A percentile compares a stretch with the other conserved stretches of the same genome.
phyloP scores from a whole-genome alignment of 177 flowering plant genomes.

The Vitis hybrid region DNA sequence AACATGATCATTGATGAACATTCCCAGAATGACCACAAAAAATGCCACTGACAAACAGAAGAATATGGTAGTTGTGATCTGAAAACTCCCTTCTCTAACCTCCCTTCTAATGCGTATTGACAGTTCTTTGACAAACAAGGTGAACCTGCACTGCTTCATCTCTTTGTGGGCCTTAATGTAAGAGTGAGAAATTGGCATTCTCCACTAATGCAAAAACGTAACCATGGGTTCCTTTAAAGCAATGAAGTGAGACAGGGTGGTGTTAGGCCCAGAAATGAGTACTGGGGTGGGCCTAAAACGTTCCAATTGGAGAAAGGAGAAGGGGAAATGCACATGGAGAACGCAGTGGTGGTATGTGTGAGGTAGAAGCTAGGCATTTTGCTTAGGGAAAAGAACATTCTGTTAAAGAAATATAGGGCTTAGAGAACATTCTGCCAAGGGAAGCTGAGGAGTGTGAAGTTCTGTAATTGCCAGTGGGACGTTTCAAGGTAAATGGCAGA shows the following conservation, averaged over 20 bases:
- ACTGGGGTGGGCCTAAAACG: neutral
- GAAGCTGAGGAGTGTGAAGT: too few species aligned
- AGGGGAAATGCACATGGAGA: constrained; percentile 8
- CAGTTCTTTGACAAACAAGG: constrained; percentile 18
- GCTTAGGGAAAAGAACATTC: neutral
- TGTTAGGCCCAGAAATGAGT: too few species aligned
- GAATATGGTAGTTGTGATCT: constrained; percentile 28
- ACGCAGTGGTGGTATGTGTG: neutral
- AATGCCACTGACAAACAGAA: constrained; percentile 33
- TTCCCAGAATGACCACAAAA: constrained; percentile 26
- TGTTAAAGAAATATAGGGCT: neutral
- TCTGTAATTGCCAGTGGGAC: too few species aligned
- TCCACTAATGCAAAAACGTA: neutral
- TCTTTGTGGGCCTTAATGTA: neutral
- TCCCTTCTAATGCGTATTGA: constrained; percentile 13
- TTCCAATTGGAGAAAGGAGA: neutral
- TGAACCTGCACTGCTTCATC: constrained; percentile 10
- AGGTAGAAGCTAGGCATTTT: neutral
- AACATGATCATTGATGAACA: constrained; percentile 30
- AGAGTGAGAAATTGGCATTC: neutral
- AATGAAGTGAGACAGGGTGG: too few species aligned
- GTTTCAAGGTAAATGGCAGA: too few species aligned
- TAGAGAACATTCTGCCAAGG: too few species aligned
- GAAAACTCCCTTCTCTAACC: constrained; percentile 23
- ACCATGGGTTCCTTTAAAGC: too few species aligned